Conservation (phyloP, 2,329 filamentous ascomycete genomes). For the Aspergillus texensis region DNA sequence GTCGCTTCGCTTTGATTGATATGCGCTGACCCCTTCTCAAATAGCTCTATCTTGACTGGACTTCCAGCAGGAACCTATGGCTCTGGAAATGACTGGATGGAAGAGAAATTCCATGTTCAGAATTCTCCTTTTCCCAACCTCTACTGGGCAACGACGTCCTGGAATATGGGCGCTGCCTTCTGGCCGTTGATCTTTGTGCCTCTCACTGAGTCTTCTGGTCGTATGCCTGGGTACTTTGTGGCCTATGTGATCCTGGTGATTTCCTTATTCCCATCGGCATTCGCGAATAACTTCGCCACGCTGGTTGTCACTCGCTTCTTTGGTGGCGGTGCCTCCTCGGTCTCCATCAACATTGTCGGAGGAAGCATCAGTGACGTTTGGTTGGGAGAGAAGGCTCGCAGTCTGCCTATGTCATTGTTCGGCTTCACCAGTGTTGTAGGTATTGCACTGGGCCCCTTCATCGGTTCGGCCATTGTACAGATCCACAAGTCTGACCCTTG, state of each 20-base stretch:
- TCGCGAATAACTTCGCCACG: constrained; percentile 50
- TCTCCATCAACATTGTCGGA: constrained; percentile 46
- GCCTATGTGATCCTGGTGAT: constrained; percentile 46
- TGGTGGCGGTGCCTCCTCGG: constrained; percentile 47
- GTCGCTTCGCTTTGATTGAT: neutral
- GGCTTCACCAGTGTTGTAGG: constrained; percentile 49
- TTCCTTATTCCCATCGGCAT: constrained; percentile 46
- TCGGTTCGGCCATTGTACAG: constrained; percentile 43
- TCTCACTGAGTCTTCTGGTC: constrained; percentile 46
- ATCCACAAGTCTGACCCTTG: constrained; percentile 39
- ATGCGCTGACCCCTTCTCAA: neutral
- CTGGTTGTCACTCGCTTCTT: constrained; percentile 49
- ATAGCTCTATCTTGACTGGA: constrained; percentile 44
- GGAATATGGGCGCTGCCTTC: constrained; percentile 45
- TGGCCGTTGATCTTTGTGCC: constrained; percentile 41
- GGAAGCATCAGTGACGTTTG: constrained; percentile 42
- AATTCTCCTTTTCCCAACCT: constrained; percentile 38
- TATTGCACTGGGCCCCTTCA: constrained; percentile 48
- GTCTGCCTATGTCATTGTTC: constrained; percentile 47
- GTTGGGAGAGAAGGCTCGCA: constrained; percentile 41
- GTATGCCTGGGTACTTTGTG: constrained; percentile 48
- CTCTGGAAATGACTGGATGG: constrained; percentile 36
- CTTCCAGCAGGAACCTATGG: constrained; percentile 47
- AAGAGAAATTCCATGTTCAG: constrained; percentile 33
- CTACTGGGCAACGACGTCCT: constrained; percentile 38